Base-by-base conservation (phyloP, 2,329 filamentous ascomycete genomes). In the Rutstroemia sydowiana region DNA sequence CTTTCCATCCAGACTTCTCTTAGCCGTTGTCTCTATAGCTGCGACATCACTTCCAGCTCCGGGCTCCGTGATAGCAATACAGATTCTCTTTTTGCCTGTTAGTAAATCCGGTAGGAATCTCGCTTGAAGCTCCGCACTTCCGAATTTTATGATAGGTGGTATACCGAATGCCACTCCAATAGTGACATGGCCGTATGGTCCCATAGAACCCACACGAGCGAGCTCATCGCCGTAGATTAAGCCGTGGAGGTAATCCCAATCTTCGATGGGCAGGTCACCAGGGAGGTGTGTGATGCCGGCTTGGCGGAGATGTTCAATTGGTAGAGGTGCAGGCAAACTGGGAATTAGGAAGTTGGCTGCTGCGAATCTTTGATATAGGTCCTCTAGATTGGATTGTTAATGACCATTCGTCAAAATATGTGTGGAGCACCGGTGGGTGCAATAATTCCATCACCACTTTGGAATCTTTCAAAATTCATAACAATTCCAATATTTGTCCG, bases 61-160 rank as follows among this genome's bases (percentile, higher is more conserved):
- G 0, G 87, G 87, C 64, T 91, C 87, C 0, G 87, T 91, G 60
- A 91, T 88, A 9, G 86, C 87, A 58, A 91, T 88, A 62, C 86
- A 90, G 13, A 75, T 74, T 39, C 85, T 73, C 68, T 82, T 87
- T 63, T 75, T 76, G 6, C 84, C 83, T 0, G 75, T 77, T 11
- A 90, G 71, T 0, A 89, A 71, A 46, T 86, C 83, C 0, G 85
- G 85, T 7, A 90, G 70, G 57, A 85, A 82, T 9, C 75, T 73
- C 57, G 84, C 79, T 66, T 88, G 82, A 23, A 89, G 69, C 58
- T 77, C 66, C 49, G 69, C 66, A 61, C 71, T 78, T 9, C 81
- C 85, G 63, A 83, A 89, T 62, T 87, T 86, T 61, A 87, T 65
- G 43, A 89, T 75, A 0, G 85, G 84, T 0, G 86, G 84, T 1